These are phyloP conservation scores for Lactarius sanguifluus DNA, from an alignment of 768 basidiomycete species.

Conservation along the genomic window DNA sequence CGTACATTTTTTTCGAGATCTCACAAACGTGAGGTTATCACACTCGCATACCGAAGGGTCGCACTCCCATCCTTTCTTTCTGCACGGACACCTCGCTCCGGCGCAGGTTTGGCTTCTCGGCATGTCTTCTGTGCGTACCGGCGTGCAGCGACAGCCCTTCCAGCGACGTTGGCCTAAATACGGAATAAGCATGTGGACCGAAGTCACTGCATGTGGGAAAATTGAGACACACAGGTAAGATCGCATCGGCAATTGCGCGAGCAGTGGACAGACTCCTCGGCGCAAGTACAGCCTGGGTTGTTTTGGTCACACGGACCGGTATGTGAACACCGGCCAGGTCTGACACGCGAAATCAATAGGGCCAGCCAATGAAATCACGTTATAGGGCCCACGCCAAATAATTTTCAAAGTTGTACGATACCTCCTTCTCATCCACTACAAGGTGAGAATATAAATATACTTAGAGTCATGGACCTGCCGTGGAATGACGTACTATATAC, in stretches of 20 bases:
- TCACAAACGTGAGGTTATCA: constrained; percentile 45
- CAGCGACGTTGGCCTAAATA: constrained; percentile 52
- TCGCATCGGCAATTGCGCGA: constrained; percentile 55
- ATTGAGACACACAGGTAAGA: constrained; percentile 44
- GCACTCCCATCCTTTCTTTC: constrained; percentile 54
- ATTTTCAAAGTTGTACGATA: neutral
- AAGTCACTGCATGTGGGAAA: neutral
- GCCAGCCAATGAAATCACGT: too few species aligned
- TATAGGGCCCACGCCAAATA: neutral
- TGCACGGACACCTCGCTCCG: constrained; percentile 50
- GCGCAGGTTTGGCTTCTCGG: constrained; percentile 36
- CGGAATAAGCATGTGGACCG: neutral
- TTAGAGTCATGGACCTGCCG: neutral
- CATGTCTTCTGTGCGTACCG: neutral
- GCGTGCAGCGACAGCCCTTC: constrained; percentile 52
- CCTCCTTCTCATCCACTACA: neutral
- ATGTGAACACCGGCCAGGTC: constrained; percentile 51
- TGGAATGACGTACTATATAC: constrained; percentile 3
- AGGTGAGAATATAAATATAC: neutral
- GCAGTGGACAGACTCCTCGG: constrained; percentile 51
- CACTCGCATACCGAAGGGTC: constrained; percentile 62
- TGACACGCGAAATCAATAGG: constrained; percentile 32
- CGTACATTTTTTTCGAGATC: neutral
- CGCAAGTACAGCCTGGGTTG: constrained; percentile 49
- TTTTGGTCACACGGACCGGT: constrained; percentile 49